Evolutionary conservation across 108 stramenopile species (phyloP), one percentile per base, ranked within the genome.

Genomic region (Nannochloropsis gaditana): DNA sequence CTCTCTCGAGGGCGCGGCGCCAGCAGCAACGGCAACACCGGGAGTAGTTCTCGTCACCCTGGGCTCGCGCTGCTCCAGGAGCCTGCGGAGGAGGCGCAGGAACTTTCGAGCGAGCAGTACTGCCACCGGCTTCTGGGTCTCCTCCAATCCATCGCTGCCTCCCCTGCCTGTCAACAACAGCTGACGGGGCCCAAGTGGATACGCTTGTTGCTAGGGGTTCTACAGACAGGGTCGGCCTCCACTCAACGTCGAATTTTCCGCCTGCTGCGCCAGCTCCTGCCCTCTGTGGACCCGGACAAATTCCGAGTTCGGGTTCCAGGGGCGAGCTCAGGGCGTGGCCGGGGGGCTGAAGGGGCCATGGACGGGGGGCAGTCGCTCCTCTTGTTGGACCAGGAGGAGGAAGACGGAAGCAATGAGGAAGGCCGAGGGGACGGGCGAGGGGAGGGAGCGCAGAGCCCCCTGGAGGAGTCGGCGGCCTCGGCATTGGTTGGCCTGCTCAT

Each of bases 111-210:
- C 11, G 85, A 82, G 9, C 21, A 81, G 41, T 85, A 85, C 10
- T 44, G 42, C 3, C 80, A 85, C 81, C 85, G 85, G 15, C 79
- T 85, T 11, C 85, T 85, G 3, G 42, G 44, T 19, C 45, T 85
- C 8, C 5, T 85, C 3, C 21, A 85, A 0, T 41, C 80, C 0
- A 80, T 85, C n/a, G 19, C 85, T 17, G 11, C 79, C 6, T 73
- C 59, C 59, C 59, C 59, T n/a, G 59, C 59, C 59, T 73, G 59
- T 73, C 59, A 73, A n/a, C 15, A 73, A n/a, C 59, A 73, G 19
- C n/a, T 73, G 59, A 5, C 59, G 4, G 15, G 19, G 15, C 2
- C 59, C 59, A 73, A 73, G n/a, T 73, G n/a, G 19, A 73, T 73
- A n/a, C 15, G 59, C 19, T 15, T 73, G 19, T n/a, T 73, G 19